Percentiles rank a stretch among this genome's conserved stretches.
Conservation (phyloP, 2,329 filamentous ascomycete genomes). For the Zalaria sp. region DNA sequence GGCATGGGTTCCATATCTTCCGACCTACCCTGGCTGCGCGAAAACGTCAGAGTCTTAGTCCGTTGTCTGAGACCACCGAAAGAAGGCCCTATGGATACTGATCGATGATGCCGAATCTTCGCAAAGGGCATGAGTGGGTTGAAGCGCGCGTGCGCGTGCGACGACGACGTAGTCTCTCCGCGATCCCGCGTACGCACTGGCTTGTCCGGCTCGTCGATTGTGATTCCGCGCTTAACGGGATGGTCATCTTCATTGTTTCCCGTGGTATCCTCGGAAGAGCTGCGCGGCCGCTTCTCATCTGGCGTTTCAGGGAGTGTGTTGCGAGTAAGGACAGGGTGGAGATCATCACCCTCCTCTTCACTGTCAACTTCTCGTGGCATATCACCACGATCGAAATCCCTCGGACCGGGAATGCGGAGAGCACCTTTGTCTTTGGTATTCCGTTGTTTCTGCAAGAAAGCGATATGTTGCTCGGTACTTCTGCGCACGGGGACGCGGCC, state of each 20-base stretch:
- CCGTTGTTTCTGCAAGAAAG: slow-evolving; percentile 73
- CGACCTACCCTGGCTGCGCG: slow-evolving; percentile 26
- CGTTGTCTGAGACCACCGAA: slow-evolving; percentile 6
- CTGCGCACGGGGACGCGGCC: slow-evolving; percentile 35
- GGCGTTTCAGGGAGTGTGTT: slow-evolving; percentile 8
- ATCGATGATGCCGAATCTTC: neutral
- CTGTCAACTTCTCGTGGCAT: slow-evolving; percentile 48
- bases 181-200: slow-evolving; percentile 15
- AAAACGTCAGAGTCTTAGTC: slow-evolving; percentile 5
- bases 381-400: slow-evolving; percentile 76
- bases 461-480: slow-evolving; percentile 66
- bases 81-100: slow-evolving; percentile 2
- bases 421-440: slow-evolving; percentile 56
- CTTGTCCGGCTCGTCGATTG: slow-evolving; percentile 49
- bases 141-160: slow-evolving; percentile 3
- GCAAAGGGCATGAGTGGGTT: slow-evolving; percentile 4
- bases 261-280: neutral
- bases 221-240: slow-evolving; percentile 41
- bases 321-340: slow-evolving; percentile 13
- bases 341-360: slow-evolving; percentile 20
- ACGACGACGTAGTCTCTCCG: slow-evolving; percentile 3
- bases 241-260: slow-evolving; percentile 24
- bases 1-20: slow-evolving; percentile 50
- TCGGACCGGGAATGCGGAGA: slow-evolving; percentile 77
- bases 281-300: neutral